A percentile compares a stretch with the other conserved stretches of the same genome.
phyloP scores from a whole-genome alignment of 768 basidiomycete genomes.

The Solioccasus polychromus region DNA sequence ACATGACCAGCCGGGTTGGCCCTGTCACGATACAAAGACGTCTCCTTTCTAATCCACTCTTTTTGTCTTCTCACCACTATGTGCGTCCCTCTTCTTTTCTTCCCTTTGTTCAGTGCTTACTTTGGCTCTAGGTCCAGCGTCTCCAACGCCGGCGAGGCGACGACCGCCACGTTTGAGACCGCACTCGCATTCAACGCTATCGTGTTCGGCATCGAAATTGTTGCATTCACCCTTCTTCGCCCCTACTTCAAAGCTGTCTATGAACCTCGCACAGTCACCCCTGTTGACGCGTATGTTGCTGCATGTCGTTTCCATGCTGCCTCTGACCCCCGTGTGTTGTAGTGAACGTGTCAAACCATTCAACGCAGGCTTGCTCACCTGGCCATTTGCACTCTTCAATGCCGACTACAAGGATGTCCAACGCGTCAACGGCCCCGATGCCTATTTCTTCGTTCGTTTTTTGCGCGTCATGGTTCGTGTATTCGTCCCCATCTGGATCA shows the following conservation, averaged over 20 bases:
- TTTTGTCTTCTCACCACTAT: conserved; percentile 23
- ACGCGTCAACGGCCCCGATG: conserved; percentile 77
- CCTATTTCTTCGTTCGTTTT: conserved; percentile 92
- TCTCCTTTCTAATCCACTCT: conserved; percentile 10
- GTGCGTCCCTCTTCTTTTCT: conserved; percentile 7
- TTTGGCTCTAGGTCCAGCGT: conserved; percentile 36
- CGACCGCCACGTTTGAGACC: conserved; percentile 77
- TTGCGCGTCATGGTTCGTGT: conserved; percentile 79
- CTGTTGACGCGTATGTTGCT: conserved; percentile 39
- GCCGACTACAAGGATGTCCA: conserved; percentile 63
- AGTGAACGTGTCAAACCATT: conserved; percentile 63
- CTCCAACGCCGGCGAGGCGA: conserved; percentile 50
- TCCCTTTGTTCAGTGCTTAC: neutral
- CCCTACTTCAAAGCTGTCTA: conserved; percentile 87
- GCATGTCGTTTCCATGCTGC: neutral
- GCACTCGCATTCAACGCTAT: conserved; percentile 80
- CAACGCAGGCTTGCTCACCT: conserved; percentile 47
- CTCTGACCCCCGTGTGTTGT: neutral
- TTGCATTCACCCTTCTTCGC: conserved; percentile 76
- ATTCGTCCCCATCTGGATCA: conserved; percentile 85
- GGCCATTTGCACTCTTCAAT: conserved; percentile 64
- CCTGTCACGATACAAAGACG: conserved; percentile 3
- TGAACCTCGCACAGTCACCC: conserved; percentile 77
- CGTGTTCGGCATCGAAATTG: conserved; percentile 70
- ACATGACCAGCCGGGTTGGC: too few relatives aligned